These are phyloP conservation scores for Ophiostoma novo-ulmi DNA, from an alignment of 2,329 filamentous ascomycete genomes.

Conservation along the genomic window DNA sequence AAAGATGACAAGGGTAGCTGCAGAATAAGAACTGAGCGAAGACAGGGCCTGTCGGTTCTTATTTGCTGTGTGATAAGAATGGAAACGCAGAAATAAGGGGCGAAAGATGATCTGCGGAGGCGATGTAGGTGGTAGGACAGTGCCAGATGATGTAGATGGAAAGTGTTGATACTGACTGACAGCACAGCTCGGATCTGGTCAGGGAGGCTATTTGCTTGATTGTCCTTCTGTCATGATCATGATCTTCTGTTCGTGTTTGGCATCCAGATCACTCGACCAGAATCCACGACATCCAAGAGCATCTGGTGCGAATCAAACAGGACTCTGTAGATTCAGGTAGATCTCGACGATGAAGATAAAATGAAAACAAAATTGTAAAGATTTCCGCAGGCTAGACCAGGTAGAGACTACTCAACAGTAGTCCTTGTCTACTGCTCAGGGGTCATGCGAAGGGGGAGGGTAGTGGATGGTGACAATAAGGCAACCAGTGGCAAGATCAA, in stretches of 20 bases:
- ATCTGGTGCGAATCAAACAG: not conserved
- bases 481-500: not conserved
- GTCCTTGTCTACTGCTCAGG: not conserved
- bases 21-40: slow-evolving; percentile 12
- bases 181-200: not conserved
- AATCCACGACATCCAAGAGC: not conserved
- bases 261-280: slow-evolving; percentile 7
- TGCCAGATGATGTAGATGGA: not conserved
- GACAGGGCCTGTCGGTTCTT: slow-evolving; percentile 18
- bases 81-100: slow-evolving; percentile 19
- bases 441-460: not conserved
- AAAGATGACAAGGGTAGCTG: slow-evolving; percentile 12
- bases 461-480: not conserved
- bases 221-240: not conserved
- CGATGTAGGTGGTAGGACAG: slow-evolving; percentile 9
- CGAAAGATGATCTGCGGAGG: slow-evolving; percentile 16
- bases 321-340: not conserved
- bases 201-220: slow-evolving; percentile 1
- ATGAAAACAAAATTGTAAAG: not conserved
- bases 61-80: slow-evolving; percentile 23
- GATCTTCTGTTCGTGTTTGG: not conserved
- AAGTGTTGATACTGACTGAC: not conserved
- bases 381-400: not conserved
- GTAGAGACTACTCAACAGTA: not conserved
- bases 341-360: not conserved